Base-by-base conservation (phyloP, 768 basidiomycete genomes). In the Jaapia argillacea region DNA sequence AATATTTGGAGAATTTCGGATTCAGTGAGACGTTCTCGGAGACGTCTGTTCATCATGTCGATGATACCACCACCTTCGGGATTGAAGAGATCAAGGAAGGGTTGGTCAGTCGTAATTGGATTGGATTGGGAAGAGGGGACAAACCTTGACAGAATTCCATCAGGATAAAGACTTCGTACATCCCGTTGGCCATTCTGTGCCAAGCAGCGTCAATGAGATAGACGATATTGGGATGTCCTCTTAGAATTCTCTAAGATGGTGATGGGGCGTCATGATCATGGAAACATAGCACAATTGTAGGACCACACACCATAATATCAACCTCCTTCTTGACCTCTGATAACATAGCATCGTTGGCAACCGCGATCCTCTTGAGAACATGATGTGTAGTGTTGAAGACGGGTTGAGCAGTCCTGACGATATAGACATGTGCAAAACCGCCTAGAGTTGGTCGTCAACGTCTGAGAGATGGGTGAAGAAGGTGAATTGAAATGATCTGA, bases 1-100 rank as follows among this genome's bases (percentile, higher is more conserved):
- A 99, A 99, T 56, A 99, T 97, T 61, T 92, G 91, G 42, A 99
- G 72, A 54, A 99, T 97, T 63, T 99, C 96, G 20, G 83, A 75
- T 64, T 99, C 96, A 2, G 90, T 93, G 33, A 98, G 73, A 21
- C 96, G 79, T 64, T 98, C 92, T 43, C 93, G 78, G 37, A 99
- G 72, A 42, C 96, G 79, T 52, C 92, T 80, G 63, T 99, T 99
- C 88, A 99, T 92, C 84, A 98, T 92, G 66, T 99, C 96, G 63
- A 99, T 98, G 51, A 99, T 97, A 26, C 96, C 96, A 28, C 96
- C 96, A 39, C 92, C 92, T 90, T 50, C 12, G 42, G 28, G 36
- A 33, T 27, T n/a, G 22, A 28, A 41, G 38, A 50, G 54, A 40
- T 45, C 54, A 33, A 54, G 28, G 36, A 41, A 26, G 25, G 28